Base-by-base conservation (phyloP, 306 rosid genomes). In the Cucurbita argyrosperma region DNA sequence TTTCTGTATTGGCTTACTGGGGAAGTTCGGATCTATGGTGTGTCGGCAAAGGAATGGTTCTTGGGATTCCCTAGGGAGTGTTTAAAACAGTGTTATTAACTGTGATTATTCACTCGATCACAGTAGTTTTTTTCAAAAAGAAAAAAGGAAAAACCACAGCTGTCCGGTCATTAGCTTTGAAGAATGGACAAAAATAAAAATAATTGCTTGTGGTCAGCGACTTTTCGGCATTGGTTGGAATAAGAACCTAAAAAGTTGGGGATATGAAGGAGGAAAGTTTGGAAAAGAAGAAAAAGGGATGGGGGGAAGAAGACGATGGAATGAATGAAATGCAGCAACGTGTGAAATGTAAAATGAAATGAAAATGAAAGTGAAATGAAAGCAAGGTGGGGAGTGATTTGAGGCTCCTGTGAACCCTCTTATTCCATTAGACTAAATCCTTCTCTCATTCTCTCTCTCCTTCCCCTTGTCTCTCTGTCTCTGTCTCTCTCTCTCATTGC, bases 281-380 rank as follows among this genome's bases (percentile, higher is more conserved):
- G 47, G 7, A 37, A 16, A 43, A 65, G 45, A 66, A 18, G 49
- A 9, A 40, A 40, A 18, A 65, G 49, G 38, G 21, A 0, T 1
- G 1, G 52, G 72, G 1, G 52, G 72, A 42, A 43, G 55, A 21
- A 19, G 39, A 43, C 46, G 42, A 46, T 67, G 72, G 72, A 19
- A 67, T 45, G 72, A 19, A 67, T 45, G 55, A 46, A 68, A 46
- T 10, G 56, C 39, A 67, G 19, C 55, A 67, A 67, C 73, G 73
- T 47, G 73, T 67, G 73, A 67, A 46, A 46, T 67, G 73, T 47
- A 21, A 57, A 67, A 65, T 65, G 71, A 65, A 65, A 65, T 65
- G 53, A 10, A 65, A 65, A 66, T 66, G 53, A 66, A 19, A 47
- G 21, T 68, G 73, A 68, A 45, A 68, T 68, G 73, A 68, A 67